Percentiles rank a stretch among this genome's conserved stretches.
Conservation (phyloP, 2,329 filamentous ascomycete species). For the Fusarium zealandicum region DNA sequence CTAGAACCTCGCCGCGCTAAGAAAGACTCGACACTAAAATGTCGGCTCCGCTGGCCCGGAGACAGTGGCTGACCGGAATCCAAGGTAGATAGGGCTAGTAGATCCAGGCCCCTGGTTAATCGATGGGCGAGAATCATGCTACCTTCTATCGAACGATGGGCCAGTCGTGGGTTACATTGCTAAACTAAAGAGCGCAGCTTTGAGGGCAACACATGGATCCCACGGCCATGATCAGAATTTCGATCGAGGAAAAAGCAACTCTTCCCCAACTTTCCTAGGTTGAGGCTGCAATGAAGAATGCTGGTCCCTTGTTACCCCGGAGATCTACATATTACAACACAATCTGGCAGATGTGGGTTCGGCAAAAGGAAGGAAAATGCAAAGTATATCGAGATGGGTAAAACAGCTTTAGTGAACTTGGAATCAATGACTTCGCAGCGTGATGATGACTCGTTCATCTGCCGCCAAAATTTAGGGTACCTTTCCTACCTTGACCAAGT, state of each 20-base stretch:
- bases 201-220: not conserved
- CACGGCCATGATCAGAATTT: slow-evolving; percentile 1
- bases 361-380: not conserved
- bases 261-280: not conserved
- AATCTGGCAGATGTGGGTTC: not conserved
- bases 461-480: not conserved
- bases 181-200: not conserved
- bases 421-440: not conserved
- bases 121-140: not conserved
- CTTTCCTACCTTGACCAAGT: not conserved
- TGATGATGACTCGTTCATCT: not conserved
- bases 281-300: not conserved
- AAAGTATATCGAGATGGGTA: not conserved
- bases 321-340: not conserved
- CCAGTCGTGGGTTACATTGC: not conserved
- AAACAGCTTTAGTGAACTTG: not conserved
- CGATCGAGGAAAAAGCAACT: not conserved
- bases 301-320: slow-evolving; percentile 6
- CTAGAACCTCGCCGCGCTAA: not conserved
- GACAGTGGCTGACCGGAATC: slow-evolving; percentile 8
- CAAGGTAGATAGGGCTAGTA: not conserved
- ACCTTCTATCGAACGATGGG: not conserved
- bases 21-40: not conserved
- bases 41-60: slow-evolving; percentile 27
- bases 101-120: not conserved